Base-by-base conservation (phyloP, 148 eudicot species). In the Cornus kousa region DNA sequence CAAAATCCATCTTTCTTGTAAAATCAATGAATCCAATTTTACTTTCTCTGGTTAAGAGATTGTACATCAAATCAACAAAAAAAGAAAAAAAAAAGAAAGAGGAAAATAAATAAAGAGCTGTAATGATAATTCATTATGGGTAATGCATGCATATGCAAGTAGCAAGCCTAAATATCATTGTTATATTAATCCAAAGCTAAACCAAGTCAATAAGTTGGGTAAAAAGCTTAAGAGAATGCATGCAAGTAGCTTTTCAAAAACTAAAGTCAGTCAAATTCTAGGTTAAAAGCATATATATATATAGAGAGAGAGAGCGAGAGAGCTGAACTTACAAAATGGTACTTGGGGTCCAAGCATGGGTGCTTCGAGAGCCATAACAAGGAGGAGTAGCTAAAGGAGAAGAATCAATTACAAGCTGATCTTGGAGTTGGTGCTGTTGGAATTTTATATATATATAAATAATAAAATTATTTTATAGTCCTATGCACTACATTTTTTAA, bases 321-420 rank as follows among this genome's bases (percentile, higher is more conserved):
- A 68, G 68, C 68, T 39, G 48, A 80, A 82, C 94, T 91, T 82
- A 93, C 97, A 89, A 80, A 83, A 88, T 69, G 85, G 87, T 74
- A 81, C 57, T 77, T 72, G 90, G 81, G 79, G 89, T 82, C 87
- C 90, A 87, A 80, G 77, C 68, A 80, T 72, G 74, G 14, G 80
- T 24, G 35, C 57, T 57, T 80, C 65, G 83, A 80, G 75, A 80
- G 76, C 84, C 86, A 80, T 87, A 90, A 84, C 82, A 87, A 75
- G 71, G 50, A 67, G 90, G 71, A 39, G 78, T 77, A 80, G 79
- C 70, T 80, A 83, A 82, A 83, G 82, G 73, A 77, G 83, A 77
- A 73, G 86, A 84, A 74, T 68, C 85, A 79, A 73, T 43, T 43
- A 9, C 82, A 82, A 87, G 85, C 33, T 85, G 87, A 84, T 89